Conservation (phyloP, 768 basidiomycete genomes). For the Rhizopogon sp. region DNA sequence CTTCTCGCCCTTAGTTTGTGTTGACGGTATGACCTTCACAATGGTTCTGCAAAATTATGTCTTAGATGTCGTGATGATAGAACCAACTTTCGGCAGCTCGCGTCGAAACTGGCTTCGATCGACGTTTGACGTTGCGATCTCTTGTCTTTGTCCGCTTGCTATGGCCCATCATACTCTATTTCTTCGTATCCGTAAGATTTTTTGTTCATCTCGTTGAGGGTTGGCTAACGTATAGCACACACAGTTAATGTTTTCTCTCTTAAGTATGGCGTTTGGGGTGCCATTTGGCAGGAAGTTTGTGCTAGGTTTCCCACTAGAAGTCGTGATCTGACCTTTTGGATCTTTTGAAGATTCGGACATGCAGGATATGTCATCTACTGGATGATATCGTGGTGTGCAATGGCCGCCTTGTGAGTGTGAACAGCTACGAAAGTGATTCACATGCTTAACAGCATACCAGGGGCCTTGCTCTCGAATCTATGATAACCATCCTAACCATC, state of each 20-base stretch:
- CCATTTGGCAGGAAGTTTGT: constrained; percentile 46
- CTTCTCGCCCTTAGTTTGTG: constrained; percentile 14
- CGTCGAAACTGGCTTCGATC: constrained; percentile 32
- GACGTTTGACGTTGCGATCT: constrained; percentile 31
- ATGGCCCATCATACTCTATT: constrained; percentile 36
- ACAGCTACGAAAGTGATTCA: neutral
- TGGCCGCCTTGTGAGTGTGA: constrained; percentile 47
- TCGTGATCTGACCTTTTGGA: neutral
- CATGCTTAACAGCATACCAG: constrained; percentile 24
- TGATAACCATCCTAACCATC: constrained; percentile 50
- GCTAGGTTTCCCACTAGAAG: neutral
- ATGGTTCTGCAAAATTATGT: neutral
- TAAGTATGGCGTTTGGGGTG: constrained; percentile 56
- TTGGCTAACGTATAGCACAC: neutral
- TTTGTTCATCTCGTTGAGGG: neutral
- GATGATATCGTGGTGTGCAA: constrained; percentile 58
- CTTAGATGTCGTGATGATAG: constrained; percentile 11
- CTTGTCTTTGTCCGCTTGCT: constrained; percentile 36
- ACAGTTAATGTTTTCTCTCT: constrained; percentile 53
- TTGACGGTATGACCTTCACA: constrained; percentile 16
- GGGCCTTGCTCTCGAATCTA: constrained; percentile 56
- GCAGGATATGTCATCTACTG: constrained; percentile 60
- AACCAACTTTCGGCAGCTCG: constrained; percentile 31
- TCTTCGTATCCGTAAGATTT: constrained; percentile 33
- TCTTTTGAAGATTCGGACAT: constrained; percentile 34